Evolutionary conservation across 225 moss, liverwort and hornwort genomes (phyloP).

Genomic region (Physcomitrium patens): DNA sequence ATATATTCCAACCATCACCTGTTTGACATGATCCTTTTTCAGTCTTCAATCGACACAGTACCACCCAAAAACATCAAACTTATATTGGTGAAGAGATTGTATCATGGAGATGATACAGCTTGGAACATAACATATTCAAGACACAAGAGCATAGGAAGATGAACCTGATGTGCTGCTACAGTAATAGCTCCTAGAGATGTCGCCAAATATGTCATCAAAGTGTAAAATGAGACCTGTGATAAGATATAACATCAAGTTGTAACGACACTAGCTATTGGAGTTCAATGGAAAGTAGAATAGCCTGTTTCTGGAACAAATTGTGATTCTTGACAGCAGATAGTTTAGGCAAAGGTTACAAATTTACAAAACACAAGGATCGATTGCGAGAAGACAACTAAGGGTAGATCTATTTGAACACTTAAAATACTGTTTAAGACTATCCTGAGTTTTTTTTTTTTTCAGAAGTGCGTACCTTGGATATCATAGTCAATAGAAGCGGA

Average conservation of each 20-base stretch:
- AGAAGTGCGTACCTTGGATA: slow-evolving; percentile 73
- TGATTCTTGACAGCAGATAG: too few species aligned
- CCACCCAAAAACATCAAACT: neutral
- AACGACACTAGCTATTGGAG: slow-evolving; percentile 2
- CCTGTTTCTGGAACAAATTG: too few species aligned
- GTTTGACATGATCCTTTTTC: neutral
- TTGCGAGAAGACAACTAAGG: neutral
- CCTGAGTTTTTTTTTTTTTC: slow-evolving; percentile 16
- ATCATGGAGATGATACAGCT: slow-evolving; percentile 13
- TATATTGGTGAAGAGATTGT: slow-evolving; percentile 1
- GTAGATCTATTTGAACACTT: neutral
- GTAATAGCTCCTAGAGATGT: slow-evolving; percentile 77
- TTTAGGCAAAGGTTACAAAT: too few species aligned
- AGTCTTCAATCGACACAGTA: slow-evolving; percentile 9
- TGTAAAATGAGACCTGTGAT: slow-evolving; percentile 76
- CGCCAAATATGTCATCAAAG: slow-evolving; percentile 81
- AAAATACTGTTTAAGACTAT: too few species aligned
- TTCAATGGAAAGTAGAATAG: too few species aligned
- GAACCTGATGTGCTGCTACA: slow-evolving; percentile 84
- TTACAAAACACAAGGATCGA: too few species aligned
- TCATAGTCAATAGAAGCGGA: slow-evolving; percentile 83
- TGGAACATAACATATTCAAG: neutral
- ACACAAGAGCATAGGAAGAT: neutral
- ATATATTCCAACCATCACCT: slow-evolving; percentile 91
- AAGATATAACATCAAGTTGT: neutral